Percentiles rank a stretch among this genome's conserved stretches.
phyloP scores from a whole-genome alignment of 169 alveolate species.

The Eimeria zaria region DNA sequence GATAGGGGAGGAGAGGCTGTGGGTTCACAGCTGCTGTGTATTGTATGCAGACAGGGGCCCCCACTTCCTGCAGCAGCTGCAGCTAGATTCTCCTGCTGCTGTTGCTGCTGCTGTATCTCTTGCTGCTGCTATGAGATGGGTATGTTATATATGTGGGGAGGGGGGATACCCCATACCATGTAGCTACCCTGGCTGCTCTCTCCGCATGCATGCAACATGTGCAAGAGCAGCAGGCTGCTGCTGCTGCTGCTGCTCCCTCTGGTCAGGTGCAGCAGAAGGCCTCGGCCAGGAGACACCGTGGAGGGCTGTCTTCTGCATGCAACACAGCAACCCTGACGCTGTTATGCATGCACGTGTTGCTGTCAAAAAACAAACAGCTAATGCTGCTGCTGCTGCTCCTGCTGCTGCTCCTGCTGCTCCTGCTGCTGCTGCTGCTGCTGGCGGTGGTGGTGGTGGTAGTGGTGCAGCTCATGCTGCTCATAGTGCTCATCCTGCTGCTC shows the following conservation, averaged over 20 bases:
- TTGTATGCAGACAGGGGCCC: slow-evolving; percentile 80
- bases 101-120: slow-evolving; percentile 25
- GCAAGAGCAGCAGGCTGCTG: slow-evolving; percentile 73
- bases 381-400: neutral
- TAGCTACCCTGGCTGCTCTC: slow-evolving; percentile 70
- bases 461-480: neutral
- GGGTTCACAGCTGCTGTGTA: slow-evolving; percentile 87
- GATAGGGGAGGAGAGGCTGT: slow-evolving; percentile 74
- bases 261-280: slow-evolving; percentile 68
- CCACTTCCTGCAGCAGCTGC: slow-evolving; percentile 62
- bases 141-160: slow-evolving; percentile 50
- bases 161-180: slow-evolving; percentile 82
- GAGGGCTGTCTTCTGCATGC: slow-evolving; percentile 83
- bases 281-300: slow-evolving; percentile 38
- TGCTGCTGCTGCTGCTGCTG: slow-evolving; percentile 36
- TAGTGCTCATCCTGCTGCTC: neutral
- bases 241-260: slow-evolving; percentile 68
- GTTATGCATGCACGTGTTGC: slow-evolving; percentile 1
- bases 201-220: slow-evolving; percentile 80
- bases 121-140: slow-evolving; percentile 73
- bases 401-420: neutral
- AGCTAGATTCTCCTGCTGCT: slow-evolving; percentile 76
- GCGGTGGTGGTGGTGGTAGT: neutral
- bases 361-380: neutral
- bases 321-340: slow-evolving; percentile 48